Evolutionary conservation across 768 basidiomycete species (phyloP), one percentile per base, ranked within the genome.

Genomic region (Imleria badia): DNA sequence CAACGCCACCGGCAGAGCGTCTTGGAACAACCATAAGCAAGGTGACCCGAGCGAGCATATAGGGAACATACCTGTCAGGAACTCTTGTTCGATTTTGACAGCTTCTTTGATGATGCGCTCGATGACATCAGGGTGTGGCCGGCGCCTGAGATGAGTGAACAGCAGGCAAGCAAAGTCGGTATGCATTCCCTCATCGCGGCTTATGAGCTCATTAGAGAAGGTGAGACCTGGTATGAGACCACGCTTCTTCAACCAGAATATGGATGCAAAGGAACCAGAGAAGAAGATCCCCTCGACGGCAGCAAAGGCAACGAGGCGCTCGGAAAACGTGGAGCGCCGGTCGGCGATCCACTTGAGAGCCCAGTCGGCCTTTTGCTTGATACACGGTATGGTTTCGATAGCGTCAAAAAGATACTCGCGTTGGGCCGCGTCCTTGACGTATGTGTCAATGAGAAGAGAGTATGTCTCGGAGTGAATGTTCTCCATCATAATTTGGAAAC

Each of bases 401-500:
- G 94, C 94, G 61, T 91, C 85, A 70, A 98, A 95, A 13, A 97
- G 85, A 66, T 84, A 84, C 31, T 82, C 79, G 42, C 92, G 86
- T 66, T 91, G 72, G 13, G 66, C 73, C 2, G 82, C 68, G 59
- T 96, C 94, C 66, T 87, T 89, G 74, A 96, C 88, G 72, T 95
- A 96, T 11, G 86, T 89, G 71, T 95, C 92, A 65, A 97, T 94
- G 66, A 97, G 87, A 44, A 96, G 83, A 0, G 93, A 95, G 72
- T 97, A 97, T 0, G 94, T 94, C 72, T 96, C 94, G 14, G 93
- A 94, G 72, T 97, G 94, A 53, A 96, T 82, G 73, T 96, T 97
- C 68, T 96, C 94, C 83, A 95, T 96, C 94, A 96, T 95, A 69
- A 96, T 90, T 71, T 97, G 94, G 75, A 94, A 96, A 17, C 94